phyloP scores from a whole-genome alignment of 768 basidiomycete species.

The Leccinum incarnatum region DNA sequence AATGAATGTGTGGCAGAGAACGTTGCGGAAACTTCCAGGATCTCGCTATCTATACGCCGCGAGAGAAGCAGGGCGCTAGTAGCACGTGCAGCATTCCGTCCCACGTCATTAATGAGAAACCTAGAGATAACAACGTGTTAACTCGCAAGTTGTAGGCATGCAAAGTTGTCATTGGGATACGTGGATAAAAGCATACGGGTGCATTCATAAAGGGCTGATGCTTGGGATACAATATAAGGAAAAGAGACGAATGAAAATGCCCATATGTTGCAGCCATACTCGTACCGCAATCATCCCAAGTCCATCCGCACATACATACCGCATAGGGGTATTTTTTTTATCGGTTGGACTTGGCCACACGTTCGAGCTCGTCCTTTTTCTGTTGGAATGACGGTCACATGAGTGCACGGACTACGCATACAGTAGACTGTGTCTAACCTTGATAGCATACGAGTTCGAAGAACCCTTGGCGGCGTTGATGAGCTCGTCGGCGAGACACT shows the following conservation, averaged over 20 bases:
- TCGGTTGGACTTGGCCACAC: conserved; percentile 99
- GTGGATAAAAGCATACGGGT: conserved; percentile 20
- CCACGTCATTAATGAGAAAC: background rate
- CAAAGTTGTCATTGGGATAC: conserved; percentile 16
- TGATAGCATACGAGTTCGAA: conserved; percentile 99
- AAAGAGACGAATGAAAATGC: conserved; percentile 12
- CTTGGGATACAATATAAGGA: conserved; percentile 12
- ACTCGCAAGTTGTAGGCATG: conserved; percentile 2
- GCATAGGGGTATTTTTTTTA: conserved; percentile 47
- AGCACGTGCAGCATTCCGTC: background rate
- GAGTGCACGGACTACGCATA: background rate
- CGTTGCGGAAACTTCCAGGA: conserved; percentile 16
- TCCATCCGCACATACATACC: conserved; percentile 1
- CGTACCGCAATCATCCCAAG: conserved; percentile 13
- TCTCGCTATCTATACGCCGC: background rate
- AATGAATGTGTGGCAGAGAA: conserved; percentile 1
- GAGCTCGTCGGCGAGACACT: conserved; percentile 98
- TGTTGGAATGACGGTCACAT: conserved; percentile 26
- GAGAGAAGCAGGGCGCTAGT: background rate
- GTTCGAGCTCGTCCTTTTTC: conserved; percentile 99
- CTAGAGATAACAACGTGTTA: conserved; percentile 5
- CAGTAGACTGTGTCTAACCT: conserved; percentile 48
- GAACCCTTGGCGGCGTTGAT: conserved; percentile 99
- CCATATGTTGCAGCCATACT: conserved; percentile 25
- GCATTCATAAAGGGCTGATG: conserved; percentile 24